phyloP scores from a whole-genome alignment of 345 rosid species.

The Gossypium stocksii region DNA sequence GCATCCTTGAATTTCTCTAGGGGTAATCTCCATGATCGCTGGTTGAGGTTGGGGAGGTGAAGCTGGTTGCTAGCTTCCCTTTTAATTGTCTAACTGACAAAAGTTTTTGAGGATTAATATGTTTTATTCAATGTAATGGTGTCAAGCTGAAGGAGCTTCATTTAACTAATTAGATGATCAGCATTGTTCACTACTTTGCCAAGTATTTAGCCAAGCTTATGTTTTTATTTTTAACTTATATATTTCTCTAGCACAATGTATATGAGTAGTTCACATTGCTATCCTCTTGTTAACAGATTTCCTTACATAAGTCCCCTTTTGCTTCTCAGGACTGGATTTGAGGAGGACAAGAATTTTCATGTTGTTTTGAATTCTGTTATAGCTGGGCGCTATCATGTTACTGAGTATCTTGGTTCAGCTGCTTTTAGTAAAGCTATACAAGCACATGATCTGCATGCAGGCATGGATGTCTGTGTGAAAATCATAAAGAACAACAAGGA shows the following conservation, averaged over 20 bases:
- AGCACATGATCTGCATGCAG: constrained; percentile 97
- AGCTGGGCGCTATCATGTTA: constrained; percentile 97
- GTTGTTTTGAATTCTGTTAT: constrained; percentile 90
- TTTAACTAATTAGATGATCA: neutral
- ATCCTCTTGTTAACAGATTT: constrained; percentile 1
- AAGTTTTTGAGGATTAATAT: constrained; percentile 1
- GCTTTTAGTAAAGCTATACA: constrained; percentile 99
- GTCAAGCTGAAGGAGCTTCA: neutral
- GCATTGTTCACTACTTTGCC: neutral
- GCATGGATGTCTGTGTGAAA: constrained; percentile 97
- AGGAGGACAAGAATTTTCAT: constrained; percentile 98
- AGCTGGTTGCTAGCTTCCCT: neutral
- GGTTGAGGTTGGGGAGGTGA: constrained; percentile 6
- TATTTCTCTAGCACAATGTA: neutral
- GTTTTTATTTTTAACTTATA: neutral
- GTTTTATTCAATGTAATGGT: neutral
- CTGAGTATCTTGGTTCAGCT: constrained; percentile 99
- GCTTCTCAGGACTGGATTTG: constrained; percentile 90
- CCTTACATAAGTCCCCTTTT: constrained; percentile 19
- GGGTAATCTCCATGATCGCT: neutral
- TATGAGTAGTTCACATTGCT: neutral
- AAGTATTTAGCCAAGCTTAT: neutral
- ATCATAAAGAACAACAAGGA: constrained; percentile 98
- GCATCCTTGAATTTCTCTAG: neutral
- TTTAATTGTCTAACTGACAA: neutral